These are phyloP conservation scores for Mycena sp. DNA, from an alignment of 1,284 basidiomycete species.

Conservation along the genomic window DNA sequence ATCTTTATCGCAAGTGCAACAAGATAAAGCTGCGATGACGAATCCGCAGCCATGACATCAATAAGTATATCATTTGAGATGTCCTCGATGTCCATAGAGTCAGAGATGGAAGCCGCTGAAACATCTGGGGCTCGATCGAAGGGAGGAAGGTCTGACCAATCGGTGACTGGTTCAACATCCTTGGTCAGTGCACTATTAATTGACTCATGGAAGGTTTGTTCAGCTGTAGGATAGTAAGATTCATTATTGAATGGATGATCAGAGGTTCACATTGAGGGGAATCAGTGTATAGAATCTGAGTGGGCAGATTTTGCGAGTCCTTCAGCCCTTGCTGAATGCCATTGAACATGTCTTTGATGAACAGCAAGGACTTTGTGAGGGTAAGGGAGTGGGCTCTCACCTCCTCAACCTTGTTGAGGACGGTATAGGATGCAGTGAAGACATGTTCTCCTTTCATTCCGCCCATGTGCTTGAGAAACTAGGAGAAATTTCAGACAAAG, in stretches of 20 bases:
- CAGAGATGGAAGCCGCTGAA: background rate
- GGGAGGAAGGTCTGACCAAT: slow-evolving; percentile 7
- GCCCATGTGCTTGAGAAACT: slow-evolving; percentile 15
- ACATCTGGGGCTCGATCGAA: background rate
- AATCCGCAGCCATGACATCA: too few species aligned
- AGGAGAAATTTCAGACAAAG: background rate
- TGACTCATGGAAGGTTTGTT: slow-evolving; percentile 2
- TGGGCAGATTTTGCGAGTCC: background rate
- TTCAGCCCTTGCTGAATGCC: slow-evolving; percentile 3
- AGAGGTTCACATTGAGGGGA: slow-evolving; percentile 2
- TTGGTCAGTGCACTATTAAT: background rate
- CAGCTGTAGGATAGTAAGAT: background rate
- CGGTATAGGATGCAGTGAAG: background rate
- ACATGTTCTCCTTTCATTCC: slow-evolving; percentile 9
- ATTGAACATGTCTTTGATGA: slow-evolving; percentile 1
- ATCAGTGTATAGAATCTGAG: slow-evolving; percentile 5
- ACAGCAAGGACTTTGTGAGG: slow-evolving; percentile 8
- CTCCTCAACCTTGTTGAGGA: slow-evolving; percentile 12
- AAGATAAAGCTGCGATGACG: background rate
- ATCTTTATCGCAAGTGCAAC: background rate
- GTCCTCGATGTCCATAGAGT: slow-evolving; percentile 9
- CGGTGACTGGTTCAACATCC: background rate
- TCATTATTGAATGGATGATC: background rate
- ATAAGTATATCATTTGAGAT: background rate
- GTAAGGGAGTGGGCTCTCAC: background rate